Conservation (phyloP, 805 yeast genomes). For the Candida sithepensis region DNA sequence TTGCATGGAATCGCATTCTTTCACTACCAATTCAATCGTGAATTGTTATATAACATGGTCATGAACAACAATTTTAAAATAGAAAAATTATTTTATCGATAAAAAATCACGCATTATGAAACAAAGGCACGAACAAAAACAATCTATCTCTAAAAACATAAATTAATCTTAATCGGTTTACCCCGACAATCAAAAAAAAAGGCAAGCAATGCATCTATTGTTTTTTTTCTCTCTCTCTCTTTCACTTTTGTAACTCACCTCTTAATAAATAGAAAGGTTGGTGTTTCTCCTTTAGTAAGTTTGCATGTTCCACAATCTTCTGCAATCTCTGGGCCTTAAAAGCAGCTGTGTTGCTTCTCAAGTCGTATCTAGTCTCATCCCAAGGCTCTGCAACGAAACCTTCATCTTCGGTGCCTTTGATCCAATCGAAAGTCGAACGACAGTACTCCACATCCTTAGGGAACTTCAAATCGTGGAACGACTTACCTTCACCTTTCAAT, state of each 20-base stretch:
- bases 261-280: constrained; percentile 24
- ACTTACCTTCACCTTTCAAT: constrained; percentile 43
- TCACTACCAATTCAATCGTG: constrained; percentile 38
- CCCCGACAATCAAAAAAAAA: neutral
- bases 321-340: constrained; percentile 27
- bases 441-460: constrained; percentile 63
- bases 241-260: constrained; percentile 9
- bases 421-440: constrained; percentile 38
- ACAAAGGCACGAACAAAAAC: no score
- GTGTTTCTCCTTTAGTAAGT: constrained; percentile 20
- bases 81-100: neutral
- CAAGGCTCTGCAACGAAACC: constrained; percentile 32
- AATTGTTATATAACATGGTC: constrained; percentile 7
- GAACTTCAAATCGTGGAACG: constrained; percentile 48
- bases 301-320: constrained; percentile 27
- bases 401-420: constrained; percentile 32
- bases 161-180: neutral
- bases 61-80: neutral
- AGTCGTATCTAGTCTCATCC: constrained; percentile 24
- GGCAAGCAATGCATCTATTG: neutral
- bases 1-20: constrained; percentile 54
- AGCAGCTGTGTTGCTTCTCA: constrained; percentile 25
- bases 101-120: no score
- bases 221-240: no score
- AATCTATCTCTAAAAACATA: neutral